phyloP scores from a whole-genome alignment of 2,329 filamentous ascomycete genomes.

The Colletotrichum plurivorum region DNA sequence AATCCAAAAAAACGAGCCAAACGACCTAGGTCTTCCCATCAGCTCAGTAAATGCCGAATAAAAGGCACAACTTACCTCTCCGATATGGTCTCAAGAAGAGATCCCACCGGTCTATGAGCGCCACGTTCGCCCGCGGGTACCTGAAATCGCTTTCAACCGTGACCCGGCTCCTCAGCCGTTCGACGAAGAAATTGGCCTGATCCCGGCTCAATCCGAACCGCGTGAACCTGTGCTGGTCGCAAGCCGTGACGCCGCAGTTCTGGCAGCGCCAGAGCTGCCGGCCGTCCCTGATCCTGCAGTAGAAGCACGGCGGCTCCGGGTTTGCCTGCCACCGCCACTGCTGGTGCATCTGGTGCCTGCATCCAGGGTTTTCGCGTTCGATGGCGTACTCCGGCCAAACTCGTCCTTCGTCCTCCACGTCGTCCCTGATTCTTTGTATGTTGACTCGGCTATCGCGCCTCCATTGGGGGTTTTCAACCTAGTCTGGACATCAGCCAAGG shows the following conservation, averaged over 20 bases:
- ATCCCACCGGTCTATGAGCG: constrained; percentile 13
- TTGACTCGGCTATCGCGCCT: constrained; percentile 17
- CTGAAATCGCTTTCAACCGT: constrained; percentile 9
- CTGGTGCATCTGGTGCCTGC: neutral
- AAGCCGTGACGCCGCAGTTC: constrained; percentile 11
- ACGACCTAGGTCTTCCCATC: neutral
- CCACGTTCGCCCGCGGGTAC: constrained; percentile 9
- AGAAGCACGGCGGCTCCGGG: constrained; percentile 6
- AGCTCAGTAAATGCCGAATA: neutral
- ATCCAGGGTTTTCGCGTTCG: constrained; percentile 1
- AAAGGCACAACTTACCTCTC: neutral
- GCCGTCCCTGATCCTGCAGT: constrained; percentile 17
- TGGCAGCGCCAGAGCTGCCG: constrained; percentile 16
- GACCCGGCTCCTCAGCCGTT: neutral
- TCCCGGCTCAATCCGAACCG: constrained; percentile 13
- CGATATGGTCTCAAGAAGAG: constrained; percentile 1
- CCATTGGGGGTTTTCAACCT: constrained; percentile 16
- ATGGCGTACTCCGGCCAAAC: constrained; percentile 20
- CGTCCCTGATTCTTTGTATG: constrained; percentile 4
- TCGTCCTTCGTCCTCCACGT: constrained; percentile 5
- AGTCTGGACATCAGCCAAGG: neutral
- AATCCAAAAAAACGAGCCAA: neutral
- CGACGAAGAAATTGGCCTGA: neutral
- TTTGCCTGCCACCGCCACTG: neutral
- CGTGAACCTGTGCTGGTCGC: constrained; percentile 10